phyloP scores from a whole-genome alignment of 2,329 filamentous ascomycete genomes.

The Catunica adiposa region DNA sequence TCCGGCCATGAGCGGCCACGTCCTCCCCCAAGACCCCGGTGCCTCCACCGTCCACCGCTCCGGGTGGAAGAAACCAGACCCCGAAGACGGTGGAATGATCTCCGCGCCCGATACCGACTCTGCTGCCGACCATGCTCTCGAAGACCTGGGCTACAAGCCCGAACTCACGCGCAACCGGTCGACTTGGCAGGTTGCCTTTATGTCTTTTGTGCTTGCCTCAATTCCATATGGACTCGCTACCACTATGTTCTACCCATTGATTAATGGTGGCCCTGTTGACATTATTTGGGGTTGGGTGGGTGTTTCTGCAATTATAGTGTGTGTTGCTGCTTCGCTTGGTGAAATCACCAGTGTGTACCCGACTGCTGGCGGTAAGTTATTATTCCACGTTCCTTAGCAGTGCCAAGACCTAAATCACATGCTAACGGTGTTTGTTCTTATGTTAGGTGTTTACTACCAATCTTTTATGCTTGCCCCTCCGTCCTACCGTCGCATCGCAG shows the following conservation, averaged over 20 bases:
- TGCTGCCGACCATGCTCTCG: constrained; percentile 45
- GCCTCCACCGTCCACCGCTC: not conserved
- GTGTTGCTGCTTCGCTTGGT: constrained; percentile 52
- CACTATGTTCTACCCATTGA: constrained; percentile 49
- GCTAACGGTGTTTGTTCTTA: constrained; percentile 7
- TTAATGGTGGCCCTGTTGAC: constrained; percentile 48
- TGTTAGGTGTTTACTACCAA: constrained; percentile 51
- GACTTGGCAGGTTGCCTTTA: constrained; percentile 54
- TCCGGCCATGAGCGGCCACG: not conserved
- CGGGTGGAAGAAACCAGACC: constrained; percentile 3
- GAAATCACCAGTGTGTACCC: constrained; percentile 64
- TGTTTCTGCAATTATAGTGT: constrained; percentile 53
- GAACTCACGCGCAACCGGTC: constrained; percentile 49
- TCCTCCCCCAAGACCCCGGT: constrained; percentile 9
- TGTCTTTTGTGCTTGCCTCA: constrained; percentile 60
- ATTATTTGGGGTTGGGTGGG: constrained; percentile 59
- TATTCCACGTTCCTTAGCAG: not conserved
- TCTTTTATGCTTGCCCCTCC: constrained; percentile 55
- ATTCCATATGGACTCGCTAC: constrained; percentile 60
- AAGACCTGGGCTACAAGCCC: constrained; percentile 48
- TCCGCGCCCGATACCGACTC: constrained; percentile 20
- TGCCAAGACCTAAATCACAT: not conserved
- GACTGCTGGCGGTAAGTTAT: constrained; percentile 45
- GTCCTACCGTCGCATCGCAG: constrained; percentile 43
- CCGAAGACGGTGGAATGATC: constrained; percentile 17